Evolutionary conservation across 129 eudicot species (phyloP).

Genomic region (Smallanthus sonchifolius): DNA sequence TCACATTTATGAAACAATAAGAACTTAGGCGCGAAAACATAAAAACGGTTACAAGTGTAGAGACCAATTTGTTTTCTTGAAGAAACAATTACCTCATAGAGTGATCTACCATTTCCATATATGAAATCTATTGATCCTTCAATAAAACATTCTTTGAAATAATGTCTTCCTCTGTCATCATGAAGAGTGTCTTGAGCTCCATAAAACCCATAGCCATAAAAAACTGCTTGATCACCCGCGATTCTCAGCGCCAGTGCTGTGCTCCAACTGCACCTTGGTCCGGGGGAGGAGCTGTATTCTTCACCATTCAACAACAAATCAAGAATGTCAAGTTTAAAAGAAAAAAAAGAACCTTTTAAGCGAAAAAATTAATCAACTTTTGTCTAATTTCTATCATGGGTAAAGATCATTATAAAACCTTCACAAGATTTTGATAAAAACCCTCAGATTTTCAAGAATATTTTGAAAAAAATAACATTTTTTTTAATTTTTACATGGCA

Average conservation of each 20-base stretch:
- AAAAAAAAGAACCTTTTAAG: too few relatives aligned
- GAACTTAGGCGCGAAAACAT: background rate
- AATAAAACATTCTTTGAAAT: conserved; percentile 77
- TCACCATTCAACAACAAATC: background rate
- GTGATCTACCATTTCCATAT: conserved; percentile 77
- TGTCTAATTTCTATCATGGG: background rate
- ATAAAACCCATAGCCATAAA: conserved; percentile 80
- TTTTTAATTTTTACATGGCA: too few relatives aligned
- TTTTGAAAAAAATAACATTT: too few relatives aligned
- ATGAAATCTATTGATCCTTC: conserved; percentile 87
- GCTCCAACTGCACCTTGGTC: conserved; percentile 65
- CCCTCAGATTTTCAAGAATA: too few relatives aligned
- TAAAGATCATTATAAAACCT: background rate
- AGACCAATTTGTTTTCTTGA: background rate
- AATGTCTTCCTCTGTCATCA: conserved; percentile 81
- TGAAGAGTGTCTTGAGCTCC: conserved; percentile 82
- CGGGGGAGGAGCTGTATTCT: conserved; percentile 86
- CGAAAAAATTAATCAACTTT: background rate
- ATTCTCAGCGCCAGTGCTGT: conserved; percentile 77
- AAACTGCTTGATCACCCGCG: conserved; percentile 72
- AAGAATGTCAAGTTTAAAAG: background rate
- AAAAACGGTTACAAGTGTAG: background rate
- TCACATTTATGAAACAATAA: too few relatives aligned
- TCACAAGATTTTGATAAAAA: too few relatives aligned
- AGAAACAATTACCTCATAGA: conserved; percentile 54